Percentiles rank a stretch among this genome's conserved stretches.
These are phyloP conservation scores for Tetrahymena elliotti DNA, from an alignment of 73 alveolate species.

Conservation along the genomic window DNA sequence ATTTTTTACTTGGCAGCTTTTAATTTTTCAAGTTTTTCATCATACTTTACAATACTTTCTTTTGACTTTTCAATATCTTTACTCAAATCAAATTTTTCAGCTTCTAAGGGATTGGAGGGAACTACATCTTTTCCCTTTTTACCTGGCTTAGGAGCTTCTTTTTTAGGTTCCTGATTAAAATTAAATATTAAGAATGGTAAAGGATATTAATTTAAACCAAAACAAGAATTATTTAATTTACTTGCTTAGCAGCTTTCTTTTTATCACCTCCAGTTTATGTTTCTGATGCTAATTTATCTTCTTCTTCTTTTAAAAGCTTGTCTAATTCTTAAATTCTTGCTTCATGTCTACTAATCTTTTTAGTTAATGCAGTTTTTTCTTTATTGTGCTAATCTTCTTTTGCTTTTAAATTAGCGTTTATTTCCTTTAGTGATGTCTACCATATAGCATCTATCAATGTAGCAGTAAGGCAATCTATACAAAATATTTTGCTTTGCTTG, in stretches of 20 bases:
- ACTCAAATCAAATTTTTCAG: slow-evolving; percentile 14
- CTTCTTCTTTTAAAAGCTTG: slow-evolving; percentile 16
- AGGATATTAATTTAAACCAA: neutral
- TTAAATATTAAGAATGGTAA: neutral
- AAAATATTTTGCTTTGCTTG: slow-evolving; percentile 25
- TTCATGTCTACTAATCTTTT: slow-evolving; percentile 14
- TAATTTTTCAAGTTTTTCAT: slow-evolving; percentile 16
- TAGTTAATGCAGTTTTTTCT: slow-evolving; percentile 1
- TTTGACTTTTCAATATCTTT: slow-evolving; percentile 27
- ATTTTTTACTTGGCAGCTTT: neutral
- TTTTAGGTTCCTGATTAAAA: slow-evolving; percentile 14
- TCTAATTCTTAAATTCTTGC: slow-evolving; percentile 10
- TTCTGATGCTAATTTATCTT: neutral
- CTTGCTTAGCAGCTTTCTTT: slow-evolving; percentile 27
- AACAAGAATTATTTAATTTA: neutral
- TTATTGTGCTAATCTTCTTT: slow-evolving; percentile 35
- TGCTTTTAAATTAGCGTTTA: slow-evolving; percentile 13
- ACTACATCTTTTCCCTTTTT: slow-evolving; percentile 38
- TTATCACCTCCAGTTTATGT: slow-evolving; percentile 11
- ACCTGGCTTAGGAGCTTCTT: slow-evolving; percentile 26
- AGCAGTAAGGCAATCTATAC: slow-evolving; percentile 14
- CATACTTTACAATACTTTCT: slow-evolving; percentile 10
- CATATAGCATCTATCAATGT: slow-evolving; percentile 39
- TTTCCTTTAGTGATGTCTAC: slow-evolving; percentile 27
- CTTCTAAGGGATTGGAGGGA: slow-evolving; percentile 38